Percentiles rank a stretch among this genome's conserved stretches.
Conservation (phyloP, 139 green algal genomes). For the Chlamydomonas sphaeroides region DNA sequence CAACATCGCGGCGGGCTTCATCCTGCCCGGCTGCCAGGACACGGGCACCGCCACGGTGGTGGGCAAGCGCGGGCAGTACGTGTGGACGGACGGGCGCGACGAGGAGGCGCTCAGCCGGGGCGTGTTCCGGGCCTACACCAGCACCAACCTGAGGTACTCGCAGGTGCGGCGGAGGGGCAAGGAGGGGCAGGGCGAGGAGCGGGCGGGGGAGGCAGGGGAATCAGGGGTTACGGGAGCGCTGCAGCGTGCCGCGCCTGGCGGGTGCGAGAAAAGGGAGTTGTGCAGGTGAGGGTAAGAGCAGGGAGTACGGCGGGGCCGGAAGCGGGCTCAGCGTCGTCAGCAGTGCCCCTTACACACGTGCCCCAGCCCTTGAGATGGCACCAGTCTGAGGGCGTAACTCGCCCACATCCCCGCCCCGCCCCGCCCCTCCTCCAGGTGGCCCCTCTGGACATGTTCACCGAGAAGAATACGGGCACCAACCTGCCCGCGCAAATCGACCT, state of each 20-base stretch:
- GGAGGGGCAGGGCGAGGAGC: background rate
- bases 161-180: slow-evolving; percentile 30
- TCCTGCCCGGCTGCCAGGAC: slow-evolving; percentile 48
- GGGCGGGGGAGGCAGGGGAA: no score
- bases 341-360: background rate
- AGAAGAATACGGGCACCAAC: slow-evolving; percentile 65
- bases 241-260: no score
- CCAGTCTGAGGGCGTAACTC: no score
- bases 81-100: slow-evolving; percentile 58
- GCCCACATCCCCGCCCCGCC: no score
- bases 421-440: slow-evolving; percentile 40
- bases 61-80: slow-evolving; percentile 63
- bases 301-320: background rate
- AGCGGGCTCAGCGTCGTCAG: background rate
- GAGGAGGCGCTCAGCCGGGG: slow-evolving; percentile 51
- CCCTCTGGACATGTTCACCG: slow-evolving; percentile 62
- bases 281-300: background rate
- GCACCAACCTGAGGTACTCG: slow-evolving; percentile 53
- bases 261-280: background rate
- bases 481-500: slow-evolving; percentile 62
- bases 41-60: slow-evolving; percentile 59
- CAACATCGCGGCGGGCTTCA: slow-evolving; percentile 55
- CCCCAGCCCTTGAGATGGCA: no score
- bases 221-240: no score
- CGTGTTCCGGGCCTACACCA: slow-evolving; percentile 53